Conservation (phyloP, 805 yeast species). For the Metschnikowia gelsemii region DNA sequence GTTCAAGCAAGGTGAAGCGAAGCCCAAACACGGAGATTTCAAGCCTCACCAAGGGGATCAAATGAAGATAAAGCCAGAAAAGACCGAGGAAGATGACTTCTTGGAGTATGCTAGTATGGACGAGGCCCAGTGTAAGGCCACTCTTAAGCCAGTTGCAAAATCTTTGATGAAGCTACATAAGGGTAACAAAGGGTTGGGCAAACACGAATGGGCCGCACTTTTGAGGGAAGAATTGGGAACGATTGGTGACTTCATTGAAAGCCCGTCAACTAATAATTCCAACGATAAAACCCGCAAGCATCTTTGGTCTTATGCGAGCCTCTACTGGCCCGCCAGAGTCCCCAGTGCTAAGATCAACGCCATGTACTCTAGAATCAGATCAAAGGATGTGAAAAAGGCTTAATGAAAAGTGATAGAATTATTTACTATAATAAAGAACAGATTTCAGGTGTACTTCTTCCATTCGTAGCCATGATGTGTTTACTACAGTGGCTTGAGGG, state of each 20-base stretch:
- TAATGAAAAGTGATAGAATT: too few species aligned
- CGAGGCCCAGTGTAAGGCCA: slow-evolving; percentile 61
- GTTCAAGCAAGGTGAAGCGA: slow-evolving; percentile 25
- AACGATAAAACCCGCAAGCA: slow-evolving; percentile 53
- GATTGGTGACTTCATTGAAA: slow-evolving; percentile 70
- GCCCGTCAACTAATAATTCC: slow-evolving; percentile 24
- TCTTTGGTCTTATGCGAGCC: slow-evolving; percentile 80
- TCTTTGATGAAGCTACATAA: slow-evolving; percentile 65
- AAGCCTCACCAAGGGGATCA: slow-evolving; percentile 14
- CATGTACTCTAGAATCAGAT: slow-evolving; percentile 68
- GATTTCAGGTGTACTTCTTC: too few species aligned
- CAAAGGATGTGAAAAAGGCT: slow-evolving; percentile 18
- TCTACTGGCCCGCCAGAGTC: slow-evolving; percentile 87
- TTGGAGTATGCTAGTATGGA: slow-evolving; percentile 78
- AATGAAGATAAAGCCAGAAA: slow-evolving; percentile 22
- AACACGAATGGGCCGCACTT: slow-evolving; percentile 73
- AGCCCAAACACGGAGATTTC: slow-evolving; percentile 11
- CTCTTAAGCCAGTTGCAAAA: slow-evolving; percentile 63
- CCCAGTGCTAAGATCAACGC: slow-evolving; percentile 67
- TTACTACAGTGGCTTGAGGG: too few species aligned
- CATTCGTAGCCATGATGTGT: too few species aligned
- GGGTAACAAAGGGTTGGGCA: slow-evolving; percentile 71
- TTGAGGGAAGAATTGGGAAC: slow-evolving; percentile 65
- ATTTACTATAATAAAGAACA: background rate
- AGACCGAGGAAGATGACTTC: slow-evolving; percentile 26